Base-by-base conservation (phyloP, 805 yeast genomes). In the Lipomyces kockii region DNA sequence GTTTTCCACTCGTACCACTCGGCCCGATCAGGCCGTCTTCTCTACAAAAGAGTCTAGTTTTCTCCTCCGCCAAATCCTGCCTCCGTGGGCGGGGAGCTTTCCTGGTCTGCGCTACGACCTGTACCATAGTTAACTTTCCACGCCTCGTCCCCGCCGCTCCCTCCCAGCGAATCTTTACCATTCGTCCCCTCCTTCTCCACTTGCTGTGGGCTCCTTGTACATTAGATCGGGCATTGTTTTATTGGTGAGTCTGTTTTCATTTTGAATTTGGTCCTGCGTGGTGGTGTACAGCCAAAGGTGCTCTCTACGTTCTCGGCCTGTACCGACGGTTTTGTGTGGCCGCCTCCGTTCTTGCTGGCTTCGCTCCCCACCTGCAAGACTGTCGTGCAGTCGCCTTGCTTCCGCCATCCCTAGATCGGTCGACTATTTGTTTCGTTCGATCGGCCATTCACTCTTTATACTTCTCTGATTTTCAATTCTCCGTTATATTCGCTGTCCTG, bases 141-240 rank as follows among this genome's bases (percentile, higher is more conserved):
- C 22, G 43, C 17, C 43, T 37, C 22, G 22, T 43, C 49, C 20
- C 49, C 49, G 49, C 49, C 49, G 49, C 49, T 29, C 56, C 3
- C 56, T 29, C 29, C 29, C 56, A 29, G 12, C 56, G 34, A 53
- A 12, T 53, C 56, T 29, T 25, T 53, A 12, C 56, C 34, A 53
- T 53, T 29, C 56, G 32, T 20, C n/a, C n/a, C 56, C 9, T 29
- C 56, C 32, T 53, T 14, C 56, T 53, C 39, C 56, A 25, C 56
- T 17, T 4, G 9, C 56, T 43, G 22, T 17, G 43, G 56, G 62
- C 61, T 52, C 20, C 57, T 55, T 63, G 66, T 63, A 63, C 59
- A 63, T 39, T 63, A 63, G 66, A 52, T 57, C 51, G 66, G 66
- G 27, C 29, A 17, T 61, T 61, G 32, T 51, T 14, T 29, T 63